phyloP scores from a whole-genome alignment of 179 eudicot species.

The Beta corolliflora region DNA sequence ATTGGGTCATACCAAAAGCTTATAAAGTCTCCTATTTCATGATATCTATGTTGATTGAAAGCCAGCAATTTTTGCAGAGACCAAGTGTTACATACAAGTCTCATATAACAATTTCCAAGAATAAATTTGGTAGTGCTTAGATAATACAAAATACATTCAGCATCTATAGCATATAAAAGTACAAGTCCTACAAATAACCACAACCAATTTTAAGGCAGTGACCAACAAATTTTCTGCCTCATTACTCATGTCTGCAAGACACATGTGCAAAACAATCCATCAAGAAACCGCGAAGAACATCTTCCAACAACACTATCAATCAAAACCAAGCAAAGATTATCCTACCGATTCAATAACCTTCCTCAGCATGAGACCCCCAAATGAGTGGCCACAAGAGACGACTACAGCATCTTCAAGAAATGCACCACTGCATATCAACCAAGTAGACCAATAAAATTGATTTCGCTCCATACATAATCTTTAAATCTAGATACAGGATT shows the following conservation, averaged over 20 bases:
- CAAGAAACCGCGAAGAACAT: background rate
- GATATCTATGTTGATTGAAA: background rate
- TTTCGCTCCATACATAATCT: background rate
- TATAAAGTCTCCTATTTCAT: background rate
- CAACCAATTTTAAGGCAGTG: background rate
- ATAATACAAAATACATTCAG: background rate
- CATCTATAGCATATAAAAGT: background rate
- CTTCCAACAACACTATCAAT: background rate
- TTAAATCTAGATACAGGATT: conserved; percentile 1
- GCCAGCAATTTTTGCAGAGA: background rate
- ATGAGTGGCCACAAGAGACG: conserved; percentile 92
- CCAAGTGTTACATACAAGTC: background rate
- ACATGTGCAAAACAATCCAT: background rate
- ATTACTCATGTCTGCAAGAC: background rate
- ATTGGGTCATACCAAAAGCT: background rate
- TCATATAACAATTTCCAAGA: background rate
- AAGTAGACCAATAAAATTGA: conserved; percentile 6
- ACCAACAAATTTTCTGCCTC: background rate
- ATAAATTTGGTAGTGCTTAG: background rate
- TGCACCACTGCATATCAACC: conserved; percentile 60
- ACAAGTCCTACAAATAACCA: background rate
- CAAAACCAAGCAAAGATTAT: conserved; percentile 16
- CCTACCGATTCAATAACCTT: conserved; percentile 74
- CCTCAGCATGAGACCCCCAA: conserved; percentile 82
- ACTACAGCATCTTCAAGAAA: conserved; percentile 91